phyloP scores from a whole-genome alignment of 2,329 filamentous ascomycete genomes.

The Beauveria sp. region DNA sequence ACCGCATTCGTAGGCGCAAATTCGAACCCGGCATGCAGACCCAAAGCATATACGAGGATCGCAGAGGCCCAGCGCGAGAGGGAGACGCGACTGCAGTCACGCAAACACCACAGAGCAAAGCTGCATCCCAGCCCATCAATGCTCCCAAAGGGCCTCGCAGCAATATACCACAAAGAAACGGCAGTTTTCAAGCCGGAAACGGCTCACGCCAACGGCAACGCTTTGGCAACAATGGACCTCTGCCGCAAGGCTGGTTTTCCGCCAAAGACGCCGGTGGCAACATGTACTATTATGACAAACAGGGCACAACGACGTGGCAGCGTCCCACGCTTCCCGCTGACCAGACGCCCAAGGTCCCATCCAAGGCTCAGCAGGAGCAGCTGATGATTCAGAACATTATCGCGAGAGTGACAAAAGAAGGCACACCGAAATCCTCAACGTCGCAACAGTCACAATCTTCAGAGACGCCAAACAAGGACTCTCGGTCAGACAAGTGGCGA shows the following conservation, averaged over 20 bases:
- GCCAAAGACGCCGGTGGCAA: constrained; percentile 63
- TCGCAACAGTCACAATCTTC: constrained; percentile 39
- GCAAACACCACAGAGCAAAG: constrained; percentile 31
- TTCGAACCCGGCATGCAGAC: constrained; percentile 58
- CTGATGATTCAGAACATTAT: constrained; percentile 78
- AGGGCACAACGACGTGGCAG: constrained; percentile 74
- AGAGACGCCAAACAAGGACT: constrained; percentile 46
- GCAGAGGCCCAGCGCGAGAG: constrained; percentile 43
- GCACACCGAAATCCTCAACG: constrained; percentile 41
- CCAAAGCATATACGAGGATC: constrained; percentile 53
- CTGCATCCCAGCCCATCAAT: constrained; percentile 38
- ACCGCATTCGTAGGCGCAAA: constrained; percentile 88
- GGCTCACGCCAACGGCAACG: constrained; percentile 37
- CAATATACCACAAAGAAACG: constrained; percentile 48
- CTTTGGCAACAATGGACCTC: constrained; percentile 35
- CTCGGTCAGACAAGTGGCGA: constrained; percentile 64
- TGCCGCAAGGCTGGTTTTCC: constrained; percentile 82
- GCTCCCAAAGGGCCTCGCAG: constrained; percentile 53
- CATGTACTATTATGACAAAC: constrained; percentile 78
- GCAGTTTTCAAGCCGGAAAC: constrained; percentile 38
- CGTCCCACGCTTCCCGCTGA: constrained; percentile 63
- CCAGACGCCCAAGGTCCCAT: constrained; percentile 54
- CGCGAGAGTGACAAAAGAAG: constrained; percentile 70
- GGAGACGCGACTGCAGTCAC: constrained; percentile 23
- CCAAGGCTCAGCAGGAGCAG: constrained; percentile 54